Base-by-base conservation (phyloP, 768 basidiomycete genomes). In the Russula ochroleuca region DNA sequence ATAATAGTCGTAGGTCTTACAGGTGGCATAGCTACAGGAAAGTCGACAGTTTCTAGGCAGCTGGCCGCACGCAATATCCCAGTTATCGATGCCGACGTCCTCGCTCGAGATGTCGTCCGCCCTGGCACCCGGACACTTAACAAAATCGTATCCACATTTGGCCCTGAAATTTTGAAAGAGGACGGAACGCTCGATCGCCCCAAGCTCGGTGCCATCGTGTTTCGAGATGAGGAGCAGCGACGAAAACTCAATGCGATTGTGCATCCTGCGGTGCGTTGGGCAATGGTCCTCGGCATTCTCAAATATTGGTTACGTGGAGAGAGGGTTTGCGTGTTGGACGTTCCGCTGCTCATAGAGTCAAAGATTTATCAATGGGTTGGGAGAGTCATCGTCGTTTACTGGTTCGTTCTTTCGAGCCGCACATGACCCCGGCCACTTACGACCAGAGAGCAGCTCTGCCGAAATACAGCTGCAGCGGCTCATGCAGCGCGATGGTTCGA, bases 1-100 rank as follows among this genome's bases (percentile, higher is more conserved):
- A 13, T 67, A 94, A 94, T 98, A 96, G 95, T 98, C 63, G 83
- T 97, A 65, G 96, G 97, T 45, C 83, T 99, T 23, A 98, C 96
- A 33, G 97, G 97, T 9, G 93, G 95, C 2, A 98, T 99, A 62
- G 92, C 94, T 23, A 94, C 94, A 8, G 94, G 96, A 58, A 99
- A 99, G 77, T 97, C 95, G 0, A 90, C 94, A 14, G 97, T 94
- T 13, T 92, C 94, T 0, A 75, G 76, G 8, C 78, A 94, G 47
- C 79, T 98, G 40, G 80, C 81, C 57, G 77, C 80, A 0, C 85
- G 85, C 68, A 70, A 74, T 35, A 76, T 98, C 35, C 91, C 93
- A n/a, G 78, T 98, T 68, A 82, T 98, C 69, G 97, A 99, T 72
- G 94, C 96, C 2, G 96, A 98, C 78, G 66, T 91, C 17, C 80